Evolutionary conservation across 1,139 yeast species (phyloP).

Genomic region (Taphrina flavorubra): DNA sequence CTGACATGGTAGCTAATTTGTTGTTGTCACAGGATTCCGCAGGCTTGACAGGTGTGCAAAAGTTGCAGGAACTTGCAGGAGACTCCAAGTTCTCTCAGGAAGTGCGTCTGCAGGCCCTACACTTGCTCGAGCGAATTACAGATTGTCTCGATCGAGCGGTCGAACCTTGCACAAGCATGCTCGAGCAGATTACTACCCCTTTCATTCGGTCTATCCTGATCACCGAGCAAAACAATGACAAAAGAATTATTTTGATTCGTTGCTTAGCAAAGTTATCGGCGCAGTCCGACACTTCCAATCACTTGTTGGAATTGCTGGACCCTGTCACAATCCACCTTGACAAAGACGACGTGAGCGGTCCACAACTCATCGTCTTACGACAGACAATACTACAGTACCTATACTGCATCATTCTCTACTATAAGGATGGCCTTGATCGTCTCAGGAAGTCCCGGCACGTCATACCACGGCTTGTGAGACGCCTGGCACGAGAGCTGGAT

Average conservation of each 20-base stretch:
- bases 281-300: neutral
- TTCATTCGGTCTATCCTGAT: conserved; percentile 5
- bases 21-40: neutral
- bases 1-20: neutral
- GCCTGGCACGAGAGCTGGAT: conserved; percentile 25
- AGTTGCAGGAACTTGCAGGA: neutral
- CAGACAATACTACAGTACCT: conserved; percentile 19
- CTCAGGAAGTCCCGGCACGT: conserved; percentile 24
- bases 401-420: conserved; percentile 16
- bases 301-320: conserved; percentile 14
- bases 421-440: conserved; percentile 16
- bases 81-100: neutral
- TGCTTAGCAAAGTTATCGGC: conserved; percentile 3
- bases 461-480: conserved; percentile 29
- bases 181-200: neutral
- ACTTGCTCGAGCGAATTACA: neutral
- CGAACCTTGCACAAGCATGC: conserved; percentile 14
- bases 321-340: conserved; percentile 5
- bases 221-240: neutral
- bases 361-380: neutral
- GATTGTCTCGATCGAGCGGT: conserved; percentile 12
- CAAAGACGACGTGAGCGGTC: neutral
- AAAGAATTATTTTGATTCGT: neutral
- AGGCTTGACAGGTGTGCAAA: neutral
- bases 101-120: neutral